Evolutionary conservation across 78 protist genomes (phyloP).

Genomic region (Blattamonas nauphoetae): DNA sequence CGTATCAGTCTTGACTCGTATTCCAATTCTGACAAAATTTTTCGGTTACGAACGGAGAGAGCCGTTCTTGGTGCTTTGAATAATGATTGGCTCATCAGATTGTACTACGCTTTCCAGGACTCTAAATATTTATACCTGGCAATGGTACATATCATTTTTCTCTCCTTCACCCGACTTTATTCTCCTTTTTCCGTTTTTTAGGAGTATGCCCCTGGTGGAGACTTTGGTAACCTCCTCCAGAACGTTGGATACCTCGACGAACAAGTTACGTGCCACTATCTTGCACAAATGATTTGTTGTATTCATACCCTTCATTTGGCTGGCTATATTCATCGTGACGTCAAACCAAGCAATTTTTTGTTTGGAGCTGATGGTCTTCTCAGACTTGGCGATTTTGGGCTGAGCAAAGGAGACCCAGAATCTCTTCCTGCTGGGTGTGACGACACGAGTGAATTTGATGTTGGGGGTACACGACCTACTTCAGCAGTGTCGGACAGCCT

Average conservation of each 20-base stretch:
- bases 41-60: slow-evolving; percentile 19
- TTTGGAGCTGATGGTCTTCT: background rate
- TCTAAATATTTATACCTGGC: slow-evolving; percentile 6
- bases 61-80: background rate
- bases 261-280: background rate
- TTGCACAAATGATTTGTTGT: background rate
- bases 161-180: background rate
- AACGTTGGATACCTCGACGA: background rate
- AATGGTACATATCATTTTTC: background rate
- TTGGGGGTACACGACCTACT: background rate
- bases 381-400: background rate
- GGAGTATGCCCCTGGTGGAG: slow-evolving; percentile 16
- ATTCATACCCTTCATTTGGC: background rate
- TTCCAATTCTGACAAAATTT: too few species aligned
- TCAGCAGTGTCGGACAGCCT: background rate
- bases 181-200: background rate
- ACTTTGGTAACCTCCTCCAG: background rate
- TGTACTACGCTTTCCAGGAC: slow-evolving; percentile 16
- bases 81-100: slow-evolving; percentile 3
- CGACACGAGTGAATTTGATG: background rate
- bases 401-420: background rate
- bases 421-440: background rate
- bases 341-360: background rate
- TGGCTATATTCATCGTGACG: background rate
- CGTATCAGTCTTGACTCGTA: background rate